Conservation (phyloP, 2,329 filamentous ascomycete genomes). For the Talaromyces verruculosus region DNA sequence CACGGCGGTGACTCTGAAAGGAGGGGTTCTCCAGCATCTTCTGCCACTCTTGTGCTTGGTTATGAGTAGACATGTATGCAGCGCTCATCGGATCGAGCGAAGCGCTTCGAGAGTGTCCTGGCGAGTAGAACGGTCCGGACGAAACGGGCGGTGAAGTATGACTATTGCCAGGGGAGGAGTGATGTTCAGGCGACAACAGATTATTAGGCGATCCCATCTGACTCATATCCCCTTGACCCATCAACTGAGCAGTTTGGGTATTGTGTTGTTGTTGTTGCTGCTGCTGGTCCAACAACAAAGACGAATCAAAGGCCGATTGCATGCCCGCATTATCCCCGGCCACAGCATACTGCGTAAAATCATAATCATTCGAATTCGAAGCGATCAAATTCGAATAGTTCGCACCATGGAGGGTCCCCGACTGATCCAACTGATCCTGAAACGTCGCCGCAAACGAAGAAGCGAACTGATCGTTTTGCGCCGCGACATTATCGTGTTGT, state of each 20-base stretch:
- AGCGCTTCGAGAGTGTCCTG: slow-evolving; percentile 59
- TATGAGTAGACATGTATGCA: slow-evolving; percentile 53
- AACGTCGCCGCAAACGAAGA: slow-evolving; percentile 42
- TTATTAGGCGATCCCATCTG: slow-evolving; percentile 51
- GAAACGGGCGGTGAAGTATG: slow-evolving; percentile 55
- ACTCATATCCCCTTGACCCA: slow-evolving; percentile 50
- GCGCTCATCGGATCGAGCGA: slow-evolving; percentile 63
- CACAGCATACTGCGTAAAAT: slow-evolving; percentile 42
- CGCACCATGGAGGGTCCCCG: slow-evolving; percentile 34
- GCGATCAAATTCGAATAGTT: slow-evolving; percentile 43
- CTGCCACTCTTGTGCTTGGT: slow-evolving; percentile 57
- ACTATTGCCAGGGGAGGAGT: slow-evolving; percentile 44
- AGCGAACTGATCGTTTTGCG: slow-evolving; percentile 36
- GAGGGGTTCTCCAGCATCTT: slow-evolving; percentile 54
- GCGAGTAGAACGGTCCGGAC: slow-evolving; percentile 52
- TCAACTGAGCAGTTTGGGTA: slow-evolving; percentile 38
- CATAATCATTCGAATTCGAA: slow-evolving; percentile 39
- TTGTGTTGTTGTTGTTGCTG: slow-evolving; percentile 31
- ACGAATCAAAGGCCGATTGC: slow-evolving; percentile 39
- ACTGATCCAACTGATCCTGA: slow-evolving; percentile 38
- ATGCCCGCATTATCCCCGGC: slow-evolving; percentile 29
- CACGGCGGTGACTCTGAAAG: slow-evolving; percentile 80
- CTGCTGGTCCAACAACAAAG: slow-evolving; percentile 44
- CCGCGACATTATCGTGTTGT: slow-evolving; percentile 34
- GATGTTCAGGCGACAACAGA: slow-evolving; percentile 55